These are phyloP conservation scores for Rhodotorula mucilaginosa DNA, from an alignment of 1,284 basidiomycete species.

Conservation along the genomic window DNA sequence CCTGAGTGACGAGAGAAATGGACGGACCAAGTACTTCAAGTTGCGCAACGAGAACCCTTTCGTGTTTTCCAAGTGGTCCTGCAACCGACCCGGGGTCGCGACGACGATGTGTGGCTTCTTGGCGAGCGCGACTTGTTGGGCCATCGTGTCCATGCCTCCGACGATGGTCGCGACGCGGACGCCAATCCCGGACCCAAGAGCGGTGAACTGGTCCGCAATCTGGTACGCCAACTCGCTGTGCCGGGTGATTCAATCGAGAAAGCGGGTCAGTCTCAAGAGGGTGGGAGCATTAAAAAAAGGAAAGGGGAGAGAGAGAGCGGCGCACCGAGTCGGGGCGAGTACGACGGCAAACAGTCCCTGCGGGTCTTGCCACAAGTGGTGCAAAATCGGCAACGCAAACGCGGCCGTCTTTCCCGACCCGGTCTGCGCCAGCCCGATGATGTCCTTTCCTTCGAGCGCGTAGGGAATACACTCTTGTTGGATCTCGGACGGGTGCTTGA, in stretches of 20 bases:
- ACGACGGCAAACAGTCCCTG: slow-evolving; percentile 90
- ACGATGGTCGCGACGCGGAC: slow-evolving; percentile 88
- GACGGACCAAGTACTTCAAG: slow-evolving; percentile 81
- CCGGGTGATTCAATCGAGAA: too few relatives aligned
- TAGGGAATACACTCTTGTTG: slow-evolving; percentile 85
- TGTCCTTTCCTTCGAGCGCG: slow-evolving; percentile 86
- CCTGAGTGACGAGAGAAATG: not conserved
- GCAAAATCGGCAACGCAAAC: slow-evolving; percentile 92
- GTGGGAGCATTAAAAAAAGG: too few relatives aligned
- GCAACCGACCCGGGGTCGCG: slow-evolving; percentile 92
- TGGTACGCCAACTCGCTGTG: slow-evolving; percentile 91
- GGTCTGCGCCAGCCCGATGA: slow-evolving; percentile 96
- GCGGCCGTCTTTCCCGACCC: slow-evolving; percentile 98
- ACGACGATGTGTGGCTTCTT: slow-evolving; percentile 94
- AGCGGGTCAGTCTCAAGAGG: too few relatives aligned
- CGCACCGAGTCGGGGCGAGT: slow-evolving; percentile 78
- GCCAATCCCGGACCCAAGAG: slow-evolving; percentile 88
- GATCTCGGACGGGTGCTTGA: slow-evolving; percentile 86
- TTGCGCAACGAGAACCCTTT: slow-evolving; percentile 90
- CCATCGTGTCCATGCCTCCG: slow-evolving; percentile 92
- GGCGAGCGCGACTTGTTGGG: slow-evolving; percentile 87
- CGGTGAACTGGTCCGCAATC: slow-evolving; percentile 93
- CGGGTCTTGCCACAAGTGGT: slow-evolving; percentile 92
- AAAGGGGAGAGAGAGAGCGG: not conserved
- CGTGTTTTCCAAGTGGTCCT: slow-evolving; percentile 96